Conservation (phyloP, 1,284 basidiomycete species). For the Jaminaea rosea region DNA sequence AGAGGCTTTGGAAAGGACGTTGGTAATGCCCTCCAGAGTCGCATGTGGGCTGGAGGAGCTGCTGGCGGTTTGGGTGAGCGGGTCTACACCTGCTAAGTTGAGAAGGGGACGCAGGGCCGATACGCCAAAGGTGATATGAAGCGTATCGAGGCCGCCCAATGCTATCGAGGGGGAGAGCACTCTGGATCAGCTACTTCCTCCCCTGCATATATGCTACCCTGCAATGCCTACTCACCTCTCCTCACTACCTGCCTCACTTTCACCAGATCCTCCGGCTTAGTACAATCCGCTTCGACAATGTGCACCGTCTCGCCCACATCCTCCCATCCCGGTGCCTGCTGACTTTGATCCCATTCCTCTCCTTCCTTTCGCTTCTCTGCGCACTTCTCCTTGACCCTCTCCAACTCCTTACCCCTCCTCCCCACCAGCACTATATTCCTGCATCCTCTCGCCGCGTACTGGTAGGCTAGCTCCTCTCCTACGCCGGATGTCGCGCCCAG, state of each 20-base stretch:
- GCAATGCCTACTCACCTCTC: conserved; percentile 55
- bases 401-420: conserved; percentile 19
- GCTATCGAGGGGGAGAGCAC: conserved; percentile 49
- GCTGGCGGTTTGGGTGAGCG: conserved; percentile 49
- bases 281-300: conserved; percentile 58
- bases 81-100: conserved; percentile 60
- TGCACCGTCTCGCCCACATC: conserved; percentile 33
- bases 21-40: neutral
- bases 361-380: conserved; percentile 12
- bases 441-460: conserved; percentile 7
- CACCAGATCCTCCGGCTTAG: conserved; percentile 61
- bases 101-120: conserved; percentile 71
- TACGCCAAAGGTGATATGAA: conserved; percentile 75
- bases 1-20: conserved; percentile 42
- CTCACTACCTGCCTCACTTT: conserved; percentile 54
- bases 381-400: conserved; percentile 60
- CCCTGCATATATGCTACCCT: conserved; percentile 1
- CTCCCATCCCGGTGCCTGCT: conserved; percentile 30
- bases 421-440: conserved; percentile 4
- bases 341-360: conserved; percentile 31
- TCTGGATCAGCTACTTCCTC: neutral
- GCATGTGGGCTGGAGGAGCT: neutral
- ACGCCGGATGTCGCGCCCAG: conserved; percentile 11
- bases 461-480: conserved; percentile 5
- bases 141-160: conserved; percentile 73